phyloP scores from a whole-genome alignment of 2,329 filamentous ascomycete species.

The Fusarium zealandicum region DNA sequence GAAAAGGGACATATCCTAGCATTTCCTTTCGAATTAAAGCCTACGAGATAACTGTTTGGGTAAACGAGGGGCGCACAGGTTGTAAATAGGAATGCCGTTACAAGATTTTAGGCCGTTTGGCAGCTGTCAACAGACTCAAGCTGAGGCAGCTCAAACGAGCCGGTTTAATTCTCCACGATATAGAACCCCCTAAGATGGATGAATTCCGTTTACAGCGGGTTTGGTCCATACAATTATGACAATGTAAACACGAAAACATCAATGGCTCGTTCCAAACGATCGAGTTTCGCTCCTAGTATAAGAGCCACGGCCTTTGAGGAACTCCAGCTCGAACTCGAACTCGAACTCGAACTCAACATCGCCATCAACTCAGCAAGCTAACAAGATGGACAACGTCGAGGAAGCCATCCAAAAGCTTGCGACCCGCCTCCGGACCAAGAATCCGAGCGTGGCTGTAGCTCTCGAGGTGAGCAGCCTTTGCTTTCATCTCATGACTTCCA shows the following conservation, averaged over 20 bases:
- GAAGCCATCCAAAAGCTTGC: conserved; percentile 13
- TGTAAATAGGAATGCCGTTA: too few relatives aligned
- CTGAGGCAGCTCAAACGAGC: not conserved
- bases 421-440: conserved; percentile 2
- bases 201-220: not conserved
- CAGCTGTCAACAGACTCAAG: not conserved
- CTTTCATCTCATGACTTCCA: not conserved
- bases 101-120: not conserved
- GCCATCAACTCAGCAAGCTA: not conserved
- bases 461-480: conserved; percentile 4
- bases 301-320: not conserved
- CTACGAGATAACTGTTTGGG: not conserved
- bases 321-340: conserved; percentile 7
- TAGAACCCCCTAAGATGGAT: not conserved
- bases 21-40: too few relatives aligned
- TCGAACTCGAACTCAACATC: conserved; percentile 13
- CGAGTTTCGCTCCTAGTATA: not conserved
- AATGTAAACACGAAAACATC: not conserved
- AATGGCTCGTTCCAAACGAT: not conserved
- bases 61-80: not conserved
- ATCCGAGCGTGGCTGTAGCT: conserved; percentile 1
- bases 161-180: not conserved
- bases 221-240: not conserved
- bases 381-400: conserved; percentile 3
- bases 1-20: not conserved